These are phyloP conservation scores for Cordyceps tenuipes DNA, from an alignment of 2,329 filamentous ascomycete species.

Conservation along the genomic window DNA sequence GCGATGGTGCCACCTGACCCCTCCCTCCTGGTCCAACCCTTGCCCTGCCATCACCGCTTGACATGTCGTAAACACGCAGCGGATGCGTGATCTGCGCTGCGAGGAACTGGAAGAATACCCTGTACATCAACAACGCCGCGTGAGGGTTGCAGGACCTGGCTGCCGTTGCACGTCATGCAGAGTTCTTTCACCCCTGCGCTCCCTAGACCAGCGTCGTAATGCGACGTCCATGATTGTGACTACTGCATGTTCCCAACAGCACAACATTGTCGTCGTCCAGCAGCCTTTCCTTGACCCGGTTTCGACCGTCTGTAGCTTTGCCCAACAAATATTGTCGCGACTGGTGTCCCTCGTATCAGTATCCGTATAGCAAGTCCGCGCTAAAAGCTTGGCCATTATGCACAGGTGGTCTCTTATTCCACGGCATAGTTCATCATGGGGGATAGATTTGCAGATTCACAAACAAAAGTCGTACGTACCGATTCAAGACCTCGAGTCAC, in stretches of 20 bases:
- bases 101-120: background rate
- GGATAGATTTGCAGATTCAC: background rate
- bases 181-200: background rate
- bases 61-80: background rate
- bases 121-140: background rate
- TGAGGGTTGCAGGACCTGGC: background rate
- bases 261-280: background rate
- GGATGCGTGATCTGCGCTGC: background rate
- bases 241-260: background rate
- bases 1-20: background rate
- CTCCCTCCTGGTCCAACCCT: background rate
- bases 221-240: background rate
- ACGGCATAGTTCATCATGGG: background rate
- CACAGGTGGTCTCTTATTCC: background rate
- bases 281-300: background rate
- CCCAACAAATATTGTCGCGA: background rate
- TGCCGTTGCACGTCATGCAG: background rate
- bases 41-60: background rate
- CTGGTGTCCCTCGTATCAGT: background rate
- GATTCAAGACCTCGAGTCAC: background rate
- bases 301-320: constrained; percentile 2
- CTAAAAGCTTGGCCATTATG: constrained; percentile 1
- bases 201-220: background rate
- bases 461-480: background rate
- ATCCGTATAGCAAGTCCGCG: background rate